phyloP scores from a whole-genome alignment of 306 rosid genomes.

The Gynostemma pentaphyllum region DNA sequence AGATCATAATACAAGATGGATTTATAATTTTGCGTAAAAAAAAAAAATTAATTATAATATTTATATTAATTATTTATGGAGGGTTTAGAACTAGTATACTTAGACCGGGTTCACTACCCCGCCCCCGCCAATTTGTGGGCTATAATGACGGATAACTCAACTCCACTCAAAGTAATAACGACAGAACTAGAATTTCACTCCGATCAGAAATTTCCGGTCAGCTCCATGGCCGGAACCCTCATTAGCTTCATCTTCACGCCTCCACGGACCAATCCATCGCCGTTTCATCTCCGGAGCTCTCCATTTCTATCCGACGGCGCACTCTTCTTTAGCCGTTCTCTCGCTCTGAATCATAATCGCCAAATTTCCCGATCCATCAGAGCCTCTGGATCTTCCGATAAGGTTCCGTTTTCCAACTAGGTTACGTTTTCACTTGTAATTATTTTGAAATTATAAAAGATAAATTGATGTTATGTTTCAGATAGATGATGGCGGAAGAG shows the following conservation, averaged over 20 bases:
- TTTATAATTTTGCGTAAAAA: too few species aligned
- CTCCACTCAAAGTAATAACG: too few species aligned
- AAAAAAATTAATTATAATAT: too few species aligned
- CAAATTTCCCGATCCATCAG: slow-evolving; percentile 17
- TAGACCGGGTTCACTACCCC: too few species aligned
- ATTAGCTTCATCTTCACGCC: slow-evolving; percentile 30
- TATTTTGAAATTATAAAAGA: neutral
- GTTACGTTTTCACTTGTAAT: neutral
- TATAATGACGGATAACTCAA: too few species aligned
- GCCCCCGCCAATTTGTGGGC: too few species aligned
- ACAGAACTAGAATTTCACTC: too few species aligned
- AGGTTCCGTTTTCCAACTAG: slow-evolving; percentile 45
- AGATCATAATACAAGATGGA: too few species aligned
- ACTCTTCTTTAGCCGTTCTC: slow-evolving; percentile 1
- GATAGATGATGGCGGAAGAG: slow-evolving; percentile 43
- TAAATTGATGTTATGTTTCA: slow-evolving; percentile 23
- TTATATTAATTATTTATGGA: too few species aligned
- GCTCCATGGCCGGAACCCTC: slow-evolving; percentile 44
- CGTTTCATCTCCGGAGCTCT: slow-evolving; percentile 11
- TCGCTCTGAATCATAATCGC: slow-evolving; percentile 8
- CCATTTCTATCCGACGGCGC: slow-evolving; percentile 1
- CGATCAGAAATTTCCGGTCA: neutral
- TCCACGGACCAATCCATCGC: slow-evolving; percentile 18
- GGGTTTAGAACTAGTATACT: too few species aligned
- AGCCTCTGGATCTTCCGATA: slow-evolving; percentile 36